phyloP scores from a whole-genome alignment of 441 rosid species.

The Euphorbia celastroides region DNA sequence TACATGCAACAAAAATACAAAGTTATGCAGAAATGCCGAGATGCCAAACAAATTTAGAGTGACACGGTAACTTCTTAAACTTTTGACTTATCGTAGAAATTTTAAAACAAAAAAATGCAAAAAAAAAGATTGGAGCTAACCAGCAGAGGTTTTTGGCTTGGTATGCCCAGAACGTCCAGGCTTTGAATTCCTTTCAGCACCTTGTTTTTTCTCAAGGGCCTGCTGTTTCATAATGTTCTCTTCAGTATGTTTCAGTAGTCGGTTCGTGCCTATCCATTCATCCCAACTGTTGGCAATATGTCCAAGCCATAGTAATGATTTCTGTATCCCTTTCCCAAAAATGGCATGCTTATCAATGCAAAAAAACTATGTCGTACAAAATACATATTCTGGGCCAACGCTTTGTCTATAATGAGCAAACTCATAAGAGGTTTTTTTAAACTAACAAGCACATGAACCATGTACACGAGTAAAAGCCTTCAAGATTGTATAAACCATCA shows the following conservation, averaged over 20 bases:
- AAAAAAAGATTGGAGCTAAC: conserved; percentile 33
- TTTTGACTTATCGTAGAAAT: neutral
- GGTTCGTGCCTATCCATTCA: conserved; percentile 91
- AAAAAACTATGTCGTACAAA: conserved; percentile 17
- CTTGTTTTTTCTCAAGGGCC: conserved; percentile 74
- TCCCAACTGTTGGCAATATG: conserved; percentile 95
- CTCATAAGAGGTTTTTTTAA: neutral
- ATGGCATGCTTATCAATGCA: conserved; percentile 32
- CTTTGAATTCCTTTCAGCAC: conserved; percentile 70
- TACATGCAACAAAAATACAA: neutral
- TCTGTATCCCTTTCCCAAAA: conserved; percentile 31
- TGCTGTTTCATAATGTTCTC: conserved; percentile 88
- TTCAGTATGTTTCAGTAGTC: conserved; percentile 74
- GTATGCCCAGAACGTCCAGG: conserved; percentile 69
- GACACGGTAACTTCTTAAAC: neutral
- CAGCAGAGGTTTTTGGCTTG: conserved; percentile 69
- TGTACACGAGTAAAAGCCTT: neutral
- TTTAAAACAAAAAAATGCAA: neutral
- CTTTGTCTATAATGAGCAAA: neutral
- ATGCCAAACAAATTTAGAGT: too few species aligned
- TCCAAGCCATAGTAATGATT: conserved; percentile 50
- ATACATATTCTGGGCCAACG: conserved; percentile 9
- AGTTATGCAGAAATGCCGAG: too few species aligned
- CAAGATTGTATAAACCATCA: neutral
- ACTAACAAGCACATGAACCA: neutral